phyloP scores from a whole-genome alignment of 805 yeast species.

The Saccharomycopsis selenospora region DNA sequence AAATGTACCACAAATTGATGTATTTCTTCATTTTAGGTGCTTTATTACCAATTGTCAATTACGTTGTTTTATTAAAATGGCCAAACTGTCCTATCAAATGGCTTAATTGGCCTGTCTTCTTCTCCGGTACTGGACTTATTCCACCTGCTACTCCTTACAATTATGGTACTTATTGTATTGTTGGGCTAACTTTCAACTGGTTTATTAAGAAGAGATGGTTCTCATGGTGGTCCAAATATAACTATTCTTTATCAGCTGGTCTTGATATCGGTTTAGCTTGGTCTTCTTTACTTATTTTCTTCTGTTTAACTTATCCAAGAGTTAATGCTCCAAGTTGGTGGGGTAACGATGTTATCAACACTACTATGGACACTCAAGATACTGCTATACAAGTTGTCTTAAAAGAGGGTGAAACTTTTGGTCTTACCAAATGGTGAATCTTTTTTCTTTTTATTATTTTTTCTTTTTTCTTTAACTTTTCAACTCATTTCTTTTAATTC shows the following conservation, averaged over 20 bases:
- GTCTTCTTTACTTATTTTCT: slow-evolving; percentile 50
- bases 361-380: slow-evolving; percentile 34
- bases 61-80: slow-evolving; percentile 31
- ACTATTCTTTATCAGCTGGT: slow-evolving; percentile 59
- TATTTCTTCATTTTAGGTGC: slow-evolving; percentile 59
- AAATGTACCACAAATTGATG: slow-evolving; percentile 45
- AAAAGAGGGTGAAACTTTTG: slow-evolving; percentile 38
- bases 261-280: slow-evolving; percentile 62
- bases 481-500: too few relatives aligned
- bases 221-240: slow-evolving; percentile 74
- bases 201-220: slow-evolving; percentile 47
- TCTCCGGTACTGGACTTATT: slow-evolving; percentile 43
- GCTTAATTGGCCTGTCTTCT: slow-evolving; percentile 59
- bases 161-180: slow-evolving; percentile 46
- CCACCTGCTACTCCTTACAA: slow-evolving; percentile 69
- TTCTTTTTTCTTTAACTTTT: background rate
- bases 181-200: slow-evolving; percentile 52
- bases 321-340: slow-evolving; percentile 48
- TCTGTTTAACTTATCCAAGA: slow-evolving; percentile 39
- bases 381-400: slow-evolving; percentile 29
- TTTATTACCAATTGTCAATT: slow-evolving; percentile 35
- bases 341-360: slow-evolving; percentile 48
- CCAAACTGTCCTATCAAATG: slow-evolving; percentile 37
- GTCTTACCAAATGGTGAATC: slow-evolving; percentile 40
- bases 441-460: too few relatives aligned